phyloP scores from a whole-genome alignment of 1,139 yeast species.

The Pichia sp. region DNA sequence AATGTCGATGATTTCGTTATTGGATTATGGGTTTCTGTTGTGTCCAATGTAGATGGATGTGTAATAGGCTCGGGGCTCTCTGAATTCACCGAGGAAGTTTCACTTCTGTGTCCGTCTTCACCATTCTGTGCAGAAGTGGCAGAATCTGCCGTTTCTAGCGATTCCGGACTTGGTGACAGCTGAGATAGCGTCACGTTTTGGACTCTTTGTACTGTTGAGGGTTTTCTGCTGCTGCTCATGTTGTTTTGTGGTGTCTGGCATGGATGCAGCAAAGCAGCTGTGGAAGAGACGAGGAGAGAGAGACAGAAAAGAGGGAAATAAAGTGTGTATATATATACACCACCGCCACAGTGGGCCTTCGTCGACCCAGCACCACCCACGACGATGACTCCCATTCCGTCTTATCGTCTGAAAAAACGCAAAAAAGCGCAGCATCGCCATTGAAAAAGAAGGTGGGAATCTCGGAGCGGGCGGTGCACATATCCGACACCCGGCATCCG shows the following conservation, averaged over 20 bases:
- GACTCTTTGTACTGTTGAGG: slow-evolving; percentile 8
- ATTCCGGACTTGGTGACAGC: slow-evolving; percentile 6
- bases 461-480: slow-evolving; percentile 14
- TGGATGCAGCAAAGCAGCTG: background rate
- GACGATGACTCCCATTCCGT: no score
- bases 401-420: background rate
- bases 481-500: slow-evolving; percentile 9
- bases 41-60: background rate
- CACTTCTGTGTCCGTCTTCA: background rate
- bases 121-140: background rate
- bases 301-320: background rate
- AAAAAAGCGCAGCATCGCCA: background rate
- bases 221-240: slow-evolving; percentile 10
- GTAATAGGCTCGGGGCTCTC: background rate
- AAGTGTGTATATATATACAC: no score
- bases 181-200: slow-evolving; percentile 10
- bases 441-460: background rate
- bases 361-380: no score
- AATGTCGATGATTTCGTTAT: slow-evolving; percentile 14
- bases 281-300: background rate
- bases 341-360: no score
- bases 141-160: slow-evolving; percentile 4
- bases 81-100: background rate
- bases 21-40: background rate
- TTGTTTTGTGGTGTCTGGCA: background rate